A percentile compares a stretch with the other conserved stretches of the same genome.
phyloP scores from a whole-genome alignment of 129 eudicot species.

The Cynara cardunculus region DNA sequence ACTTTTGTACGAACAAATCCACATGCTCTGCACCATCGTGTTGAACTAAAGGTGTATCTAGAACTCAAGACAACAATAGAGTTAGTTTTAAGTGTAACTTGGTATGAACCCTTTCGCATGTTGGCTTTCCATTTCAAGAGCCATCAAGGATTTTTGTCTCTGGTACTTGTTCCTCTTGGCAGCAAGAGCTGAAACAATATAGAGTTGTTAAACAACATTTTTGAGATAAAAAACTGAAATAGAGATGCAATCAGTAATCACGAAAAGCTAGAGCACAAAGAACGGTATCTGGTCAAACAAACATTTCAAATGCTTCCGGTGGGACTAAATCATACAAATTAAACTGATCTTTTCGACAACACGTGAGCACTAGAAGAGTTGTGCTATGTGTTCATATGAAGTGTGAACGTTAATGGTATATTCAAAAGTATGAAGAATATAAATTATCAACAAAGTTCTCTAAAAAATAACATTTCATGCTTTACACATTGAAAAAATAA shows the following conservation, averaged over 20 bases:
- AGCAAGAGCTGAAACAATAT: slow-evolving; percentile 57
- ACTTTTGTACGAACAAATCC: slow-evolving; percentile 19
- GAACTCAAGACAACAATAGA: slow-evolving; percentile 9
- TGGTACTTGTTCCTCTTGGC: slow-evolving; percentile 93
- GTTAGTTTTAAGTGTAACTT: slow-evolving; percentile 46
- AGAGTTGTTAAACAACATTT: background rate
- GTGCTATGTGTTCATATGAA: background rate
- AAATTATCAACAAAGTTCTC: background rate
- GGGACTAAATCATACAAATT: background rate
- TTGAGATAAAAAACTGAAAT: background rate
- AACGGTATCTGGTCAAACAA: background rate
- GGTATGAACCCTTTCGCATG: slow-evolving; percentile 97
- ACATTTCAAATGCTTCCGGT: background rate
- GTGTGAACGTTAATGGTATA: background rate
- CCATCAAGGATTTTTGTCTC: slow-evolving; percentile 86
- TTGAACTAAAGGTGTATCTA: slow-evolving; percentile 12
- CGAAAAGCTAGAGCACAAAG: background rate
- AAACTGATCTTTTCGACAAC: background rate
- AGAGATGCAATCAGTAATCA: background rate
- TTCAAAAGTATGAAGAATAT: background rate
- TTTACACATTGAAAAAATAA: background rate
- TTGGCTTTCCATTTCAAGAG: slow-evolving; percentile 98
- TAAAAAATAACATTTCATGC: background rate
- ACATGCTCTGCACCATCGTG: slow-evolving; percentile 20
- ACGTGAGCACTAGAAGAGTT: background rate